phyloP scores from a whole-genome alignment of 106 monocot genomes.

The Amphibolis antarctica region DNA sequence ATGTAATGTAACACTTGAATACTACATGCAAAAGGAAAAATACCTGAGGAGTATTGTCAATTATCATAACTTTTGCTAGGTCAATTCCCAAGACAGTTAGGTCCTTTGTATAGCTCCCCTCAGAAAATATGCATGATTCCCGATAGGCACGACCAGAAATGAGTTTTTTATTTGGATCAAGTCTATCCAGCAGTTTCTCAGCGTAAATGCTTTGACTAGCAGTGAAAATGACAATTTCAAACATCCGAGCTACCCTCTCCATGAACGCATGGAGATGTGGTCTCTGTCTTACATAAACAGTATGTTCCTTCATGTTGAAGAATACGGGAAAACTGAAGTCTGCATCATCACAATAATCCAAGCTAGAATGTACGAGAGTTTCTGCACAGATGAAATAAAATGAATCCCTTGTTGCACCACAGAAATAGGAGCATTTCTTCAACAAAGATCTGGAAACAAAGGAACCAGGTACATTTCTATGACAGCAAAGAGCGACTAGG shows the following conservation, averaged over 20 bases:
- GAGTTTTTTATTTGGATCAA: constrained; percentile 60
- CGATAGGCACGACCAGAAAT: constrained; percentile 72
- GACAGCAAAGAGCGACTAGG: too few species aligned
- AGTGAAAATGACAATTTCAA: constrained; percentile 83
- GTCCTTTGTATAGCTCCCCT: constrained; percentile 77
- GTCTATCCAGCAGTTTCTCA: constrained; percentile 52
- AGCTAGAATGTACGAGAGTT: constrained; percentile 83
- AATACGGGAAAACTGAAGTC: constrained; percentile 79
- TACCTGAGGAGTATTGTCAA: constrained; percentile 87
- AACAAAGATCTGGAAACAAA: too few species aligned
- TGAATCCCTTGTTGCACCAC: too few species aligned
- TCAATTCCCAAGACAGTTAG: constrained; percentile 59
- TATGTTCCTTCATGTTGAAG: constrained; percentile 70
- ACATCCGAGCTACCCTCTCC: constrained; percentile 66
- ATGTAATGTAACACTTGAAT: background rate
- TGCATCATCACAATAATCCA: constrained; percentile 57
- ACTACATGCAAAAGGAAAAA: background rate
- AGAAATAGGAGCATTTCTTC: too few species aligned
- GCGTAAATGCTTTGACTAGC: constrained; percentile 97
- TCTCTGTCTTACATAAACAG: constrained; percentile 67
- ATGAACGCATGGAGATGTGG: constrained; percentile 73
- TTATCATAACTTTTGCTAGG: constrained; percentile 64
- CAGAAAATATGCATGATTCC: constrained; percentile 82
- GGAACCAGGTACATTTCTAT: too few species aligned
- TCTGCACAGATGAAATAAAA: constrained; percentile 35